Base-by-base conservation (phyloP, 1,139 yeast genomes). In the Entelexis sorbosivorans region DNA sequence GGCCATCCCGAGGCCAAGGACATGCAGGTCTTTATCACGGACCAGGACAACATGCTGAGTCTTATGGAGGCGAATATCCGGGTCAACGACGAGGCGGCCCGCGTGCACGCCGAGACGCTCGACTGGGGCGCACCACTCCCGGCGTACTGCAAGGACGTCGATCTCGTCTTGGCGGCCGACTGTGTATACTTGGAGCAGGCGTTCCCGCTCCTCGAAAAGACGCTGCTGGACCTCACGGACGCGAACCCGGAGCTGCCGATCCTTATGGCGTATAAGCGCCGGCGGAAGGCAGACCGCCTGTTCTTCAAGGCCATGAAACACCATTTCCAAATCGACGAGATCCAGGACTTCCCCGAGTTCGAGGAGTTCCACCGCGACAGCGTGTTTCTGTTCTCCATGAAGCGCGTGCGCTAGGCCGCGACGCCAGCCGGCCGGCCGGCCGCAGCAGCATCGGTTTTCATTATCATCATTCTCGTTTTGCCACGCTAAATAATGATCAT, bases 171-270 rank as follows among this genome's bases (percentile, higher is more conserved):
- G 34, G 81, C 80, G 3, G 81, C 81, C 0, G 81, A 76, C 60
- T 76, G 81, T 61, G 81, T 77, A 9, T 76, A 76, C 55, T 63
- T 74, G 24, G 81, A 76, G 57, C 62, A 68, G 11, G 77, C 79
- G 2, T 76, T 77, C 58, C 79, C 78, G 2, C 56, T 76, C 34
- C 61, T 76, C 44, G 76, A 74, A 51, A 65, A 66, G 55, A 76
- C 81, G 0, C 61, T 76, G 40, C 52, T 74, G 36, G 76, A 75
- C 50, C 58, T 76, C 19, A 69, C 77, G 1, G 52, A 51, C 13
- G 50, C 39, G n/a, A 58, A 58, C 3, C 49, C 54, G 1, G 65
- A 63, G 10, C 70, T 70, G 17, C 73, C 77, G 1, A 68, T 77
- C 4, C 54, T 75, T 42, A 73, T 76, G 76, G 66, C 75, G 14